Conservation (phyloP, 2,329 filamentous ascomycete genomes). For the Xylariaceae sp. region DNA sequence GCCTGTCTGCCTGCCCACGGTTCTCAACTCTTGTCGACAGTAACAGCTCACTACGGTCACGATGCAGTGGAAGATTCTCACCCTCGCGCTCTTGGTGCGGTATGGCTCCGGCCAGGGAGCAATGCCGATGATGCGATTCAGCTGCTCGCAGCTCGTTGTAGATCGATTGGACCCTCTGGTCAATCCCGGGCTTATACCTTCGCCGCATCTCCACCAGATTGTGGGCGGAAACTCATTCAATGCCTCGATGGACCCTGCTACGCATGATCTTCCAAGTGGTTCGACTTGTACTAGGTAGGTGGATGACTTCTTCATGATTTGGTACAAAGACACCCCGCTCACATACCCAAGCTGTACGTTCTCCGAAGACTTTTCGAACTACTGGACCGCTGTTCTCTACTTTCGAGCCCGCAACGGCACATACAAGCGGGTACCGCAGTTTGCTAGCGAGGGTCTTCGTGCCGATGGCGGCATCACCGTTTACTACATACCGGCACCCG, state of each 20-base stretch:
- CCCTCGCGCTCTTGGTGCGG: slow-evolving; percentile 11
- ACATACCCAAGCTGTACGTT: slow-evolving; percentile 18
- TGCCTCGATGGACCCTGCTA: slow-evolving; percentile 21
- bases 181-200: slow-evolving; percentile 22
- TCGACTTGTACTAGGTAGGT: slow-evolving; percentile 26
- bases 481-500: slow-evolving; percentile 24
- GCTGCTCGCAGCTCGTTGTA: slow-evolving; percentile 25
- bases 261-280: slow-evolving; percentile 16
- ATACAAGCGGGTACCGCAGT: slow-evolving; percentile 25
- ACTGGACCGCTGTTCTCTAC: slow-evolving; percentile 24
- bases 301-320: too few relatives aligned
- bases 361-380: slow-evolving; percentile 24
- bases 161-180: slow-evolving; percentile 27
- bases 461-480: slow-evolving; percentile 27
- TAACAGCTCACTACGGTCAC: slow-evolving; percentile 7
- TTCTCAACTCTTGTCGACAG: slow-evolving; percentile 6
- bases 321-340: too few relatives aligned
- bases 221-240: slow-evolving; percentile 28
- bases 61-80: slow-evolving; percentile 12
- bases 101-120: slow-evolving; percentile 14
- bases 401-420: slow-evolving; percentile 26
- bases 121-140: slow-evolving; percentile 32
- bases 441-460: slow-evolving; percentile 20
- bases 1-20: slow-evolving; percentile 3
- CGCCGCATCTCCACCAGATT: slow-evolving; percentile 28